Base-by-base conservation (phyloP, 495 filamentous ascomycete species). In the Penicillium dipodomyicola region DNA sequence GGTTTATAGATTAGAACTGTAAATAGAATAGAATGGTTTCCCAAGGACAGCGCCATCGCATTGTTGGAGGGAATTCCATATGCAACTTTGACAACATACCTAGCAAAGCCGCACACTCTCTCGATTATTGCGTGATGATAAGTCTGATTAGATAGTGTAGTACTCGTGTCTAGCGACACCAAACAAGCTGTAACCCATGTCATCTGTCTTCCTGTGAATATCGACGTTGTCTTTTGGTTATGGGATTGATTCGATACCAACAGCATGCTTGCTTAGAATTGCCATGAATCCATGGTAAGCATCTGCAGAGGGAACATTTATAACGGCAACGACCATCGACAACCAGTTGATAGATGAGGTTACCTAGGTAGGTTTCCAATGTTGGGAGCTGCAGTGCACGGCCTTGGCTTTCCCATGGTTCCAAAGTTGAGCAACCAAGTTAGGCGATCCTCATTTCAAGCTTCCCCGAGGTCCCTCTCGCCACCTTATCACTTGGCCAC, bases 191-290 rank as follows among this genome's bases (percentile, higher is more conserved):
- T 52, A 52, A 52, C 47, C 32, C 39, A 53, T 53, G 14, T 63
- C 22, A 52, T 45, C 33, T 49, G 29, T 10, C 29, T 30, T 30
- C 29, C 8, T 33, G 52, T 63, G 48, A 48, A 50, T 42, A 45
- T 63, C 23, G 29, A 57, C 45, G 44, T 22, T 12, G 40, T 45
- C 47, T 63, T 54, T 49, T 52, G 25, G 27, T 40, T 19, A 57
- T 49, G 42, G 44, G 12, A 23, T 22, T 53, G 61, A 37, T 29
- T 57, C 30, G 33, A 43, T 23, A 56, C 19, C 22, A 23, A 42
- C 25, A 57, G 2, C 22, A 22, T 22, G 22, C 35, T 49, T 17
- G 35, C 2, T 7, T 39, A 17, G 35, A 39, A 39, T 17, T 6
- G n/a, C 35, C 15, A 39, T 4, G 7, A 8, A n/a, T 3, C 7